Base-by-base conservation (phyloP, 768 basidiomycete genomes). In the Termitomyces sp. region DNA sequence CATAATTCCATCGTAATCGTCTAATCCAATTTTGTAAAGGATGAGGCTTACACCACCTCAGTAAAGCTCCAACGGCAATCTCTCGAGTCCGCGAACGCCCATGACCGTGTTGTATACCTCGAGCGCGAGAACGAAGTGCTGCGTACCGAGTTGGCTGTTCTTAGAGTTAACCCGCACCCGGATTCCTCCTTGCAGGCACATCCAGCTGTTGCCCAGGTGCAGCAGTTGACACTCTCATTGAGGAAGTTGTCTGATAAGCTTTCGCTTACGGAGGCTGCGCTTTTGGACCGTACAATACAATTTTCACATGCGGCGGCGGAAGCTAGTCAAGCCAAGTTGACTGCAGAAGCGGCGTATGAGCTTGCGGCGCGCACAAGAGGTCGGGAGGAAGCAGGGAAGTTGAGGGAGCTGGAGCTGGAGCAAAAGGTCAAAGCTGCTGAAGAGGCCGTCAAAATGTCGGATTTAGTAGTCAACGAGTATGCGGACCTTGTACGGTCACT, bases 181-280 rank as follows among this genome's bases (percentile, higher is more conserved):
- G 66, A 74, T 7, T 69, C 63, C 22, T 61, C 59, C 5, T 54
- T 59, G 11, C 60, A 61, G 44, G 58, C 66, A 5, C 64, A 68
- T 43, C 67, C 67, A 32, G 67, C 69, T 9, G 62, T 62, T 12
- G 49, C 66, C 18, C 74, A 76, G 42, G 64, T 72, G 32, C 72
- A 74, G 53, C 70, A 91, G 54, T 76, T 91, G 49, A 84, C 87
- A 0, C 77, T 91, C 9, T 82, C 87, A 0, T 76, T 90, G 25
- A 78, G 89, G 7, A 80, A 79, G 20, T 73, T 89, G 31, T 85
- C 82, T 3, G 84, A 89, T 63, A 86, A 91, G 66, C 77, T 91
- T 18, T 73, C 77, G 0, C 63, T 79, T 10, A 83, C 86, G 0
- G 90, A 91, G 64, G 68, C 76, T 11, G 64, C 78, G 9, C 73